Evolutionary conservation across 805 yeast species (phyloP).

Genomic region (Ogataea wickerhamii): DNA sequence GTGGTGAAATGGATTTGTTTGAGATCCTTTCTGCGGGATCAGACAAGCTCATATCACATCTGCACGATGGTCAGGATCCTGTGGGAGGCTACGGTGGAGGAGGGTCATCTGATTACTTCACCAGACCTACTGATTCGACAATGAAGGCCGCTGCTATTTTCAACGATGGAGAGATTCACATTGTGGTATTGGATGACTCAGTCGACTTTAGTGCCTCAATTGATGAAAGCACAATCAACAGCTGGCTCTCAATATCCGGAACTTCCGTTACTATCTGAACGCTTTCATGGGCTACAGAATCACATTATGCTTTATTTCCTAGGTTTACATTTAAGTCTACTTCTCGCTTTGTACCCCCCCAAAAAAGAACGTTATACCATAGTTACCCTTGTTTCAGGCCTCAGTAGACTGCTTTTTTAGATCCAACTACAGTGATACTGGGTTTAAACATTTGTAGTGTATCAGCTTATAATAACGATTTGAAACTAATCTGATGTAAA

Average conservation of each 20-base stretch:
- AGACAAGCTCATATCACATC: slow-evolving; percentile 68
- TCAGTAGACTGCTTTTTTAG: too few relatives aligned
- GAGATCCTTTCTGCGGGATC: slow-evolving; percentile 82
- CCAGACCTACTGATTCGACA: slow-evolving; percentile 74
- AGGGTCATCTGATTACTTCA: slow-evolving; percentile 85
- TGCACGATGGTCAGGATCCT: slow-evolving; percentile 81
- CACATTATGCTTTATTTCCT: background rate
- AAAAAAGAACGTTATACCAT: too few relatives aligned
- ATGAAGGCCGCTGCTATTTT: slow-evolving; percentile 91
- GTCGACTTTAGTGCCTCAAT: slow-evolving; percentile 51
- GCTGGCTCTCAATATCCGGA: slow-evolving; percentile 57
- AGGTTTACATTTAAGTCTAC: background rate
- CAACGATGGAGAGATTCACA: slow-evolving; percentile 50
- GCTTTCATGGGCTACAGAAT: too few relatives aligned
- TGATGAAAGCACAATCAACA: slow-evolving; percentile 49
- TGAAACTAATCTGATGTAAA: too few relatives aligned
- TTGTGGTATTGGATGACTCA: slow-evolving; percentile 55
- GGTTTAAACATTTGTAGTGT: too few relatives aligned
- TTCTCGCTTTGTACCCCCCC: background rate
- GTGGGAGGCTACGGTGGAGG: slow-evolving; percentile 60
- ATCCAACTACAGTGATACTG: too few relatives aligned
- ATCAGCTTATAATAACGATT: too few relatives aligned
- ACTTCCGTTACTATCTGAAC: slow-evolving; percentile 36
- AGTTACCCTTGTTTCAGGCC: too few relatives aligned
- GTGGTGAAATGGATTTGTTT: slow-evolving; percentile 96